These are phyloP conservation scores for Ustilago crameri DNA, from an alignment of 1,284 basidiomycete genomes.

Conservation along the genomic window DNA sequence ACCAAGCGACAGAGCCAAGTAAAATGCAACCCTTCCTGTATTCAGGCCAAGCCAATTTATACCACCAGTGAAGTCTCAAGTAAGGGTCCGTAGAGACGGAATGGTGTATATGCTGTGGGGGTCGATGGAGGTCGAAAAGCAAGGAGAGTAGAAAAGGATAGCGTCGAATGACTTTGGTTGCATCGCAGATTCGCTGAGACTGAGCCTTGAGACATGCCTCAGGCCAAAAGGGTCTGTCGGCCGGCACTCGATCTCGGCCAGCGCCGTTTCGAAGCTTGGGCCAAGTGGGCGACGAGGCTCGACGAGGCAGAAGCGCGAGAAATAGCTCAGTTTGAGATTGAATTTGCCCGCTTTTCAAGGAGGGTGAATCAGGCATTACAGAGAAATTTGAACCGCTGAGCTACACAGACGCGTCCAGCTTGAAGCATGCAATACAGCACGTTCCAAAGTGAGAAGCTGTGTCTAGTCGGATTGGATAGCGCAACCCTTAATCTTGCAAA, in stretches of 20 bases:
- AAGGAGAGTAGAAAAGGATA: too few relatives aligned
- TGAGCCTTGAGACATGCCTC: too few relatives aligned
- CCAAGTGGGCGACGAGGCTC: too few relatives aligned
- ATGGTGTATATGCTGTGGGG: neutral
- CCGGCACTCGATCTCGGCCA: too few relatives aligned
- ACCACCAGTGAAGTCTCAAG: neutral
- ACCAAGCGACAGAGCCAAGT: too few relatives aligned
- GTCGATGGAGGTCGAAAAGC: constrained; percentile 1
- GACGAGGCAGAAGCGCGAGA: too few relatives aligned
- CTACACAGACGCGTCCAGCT: neutral
- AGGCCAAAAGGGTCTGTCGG: too few relatives aligned
- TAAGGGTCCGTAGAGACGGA: neutral
- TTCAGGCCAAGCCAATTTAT: neutral
- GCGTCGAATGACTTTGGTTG: too few relatives aligned
- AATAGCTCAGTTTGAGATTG: neutral
- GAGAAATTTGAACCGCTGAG: neutral
- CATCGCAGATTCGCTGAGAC: too few relatives aligned
- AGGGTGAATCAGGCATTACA: neutral
- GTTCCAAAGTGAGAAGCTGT: neutral
- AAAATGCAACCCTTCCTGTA: too few relatives aligned
- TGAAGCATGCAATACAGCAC: neutral
- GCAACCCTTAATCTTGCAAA: neutral
- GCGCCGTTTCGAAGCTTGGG: too few relatives aligned
- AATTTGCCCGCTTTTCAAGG: neutral
- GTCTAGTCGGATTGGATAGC: neutral